A percentile compares a stretch with the other conserved stretches of the same genome.
phyloP scores from a whole-genome alignment of 768 basidiomycete genomes.

The Mycena galericulata region DNA sequence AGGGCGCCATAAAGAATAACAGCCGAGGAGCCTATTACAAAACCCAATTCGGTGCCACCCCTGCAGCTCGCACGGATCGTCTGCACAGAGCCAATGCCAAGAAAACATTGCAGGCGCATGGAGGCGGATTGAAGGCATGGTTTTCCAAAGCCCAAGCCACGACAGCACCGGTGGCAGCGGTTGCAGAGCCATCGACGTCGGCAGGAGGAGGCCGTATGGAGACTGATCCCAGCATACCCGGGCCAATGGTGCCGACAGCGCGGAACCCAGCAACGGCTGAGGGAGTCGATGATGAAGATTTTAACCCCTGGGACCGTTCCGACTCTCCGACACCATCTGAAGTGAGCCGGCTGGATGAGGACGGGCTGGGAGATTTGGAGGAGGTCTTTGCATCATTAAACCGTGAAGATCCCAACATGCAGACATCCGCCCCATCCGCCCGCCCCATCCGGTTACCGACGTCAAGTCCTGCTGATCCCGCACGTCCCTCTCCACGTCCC shows the following conservation, averaged over 20 bases:
- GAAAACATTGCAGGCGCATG: background rate
- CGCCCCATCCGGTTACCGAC: too few species aligned
- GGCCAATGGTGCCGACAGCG: too few species aligned
- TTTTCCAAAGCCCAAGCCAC: background rate
- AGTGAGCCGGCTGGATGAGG: background rate
- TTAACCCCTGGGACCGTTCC: background rate
- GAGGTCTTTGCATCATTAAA: background rate
- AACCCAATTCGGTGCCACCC: background rate
- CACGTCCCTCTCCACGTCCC: background rate
- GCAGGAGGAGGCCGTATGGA: too few species aligned
- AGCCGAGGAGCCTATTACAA: background rate
- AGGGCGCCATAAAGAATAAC: background rate
- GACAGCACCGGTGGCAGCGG: too few species aligned
- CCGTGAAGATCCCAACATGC: too few species aligned
- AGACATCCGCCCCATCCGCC: too few species aligned
- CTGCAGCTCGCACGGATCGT: background rate
- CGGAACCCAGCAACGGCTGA: too few species aligned
- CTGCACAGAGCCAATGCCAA: background rate
- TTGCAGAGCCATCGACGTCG: too few species aligned
- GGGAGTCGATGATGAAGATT: too few species aligned
- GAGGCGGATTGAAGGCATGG: background rate
- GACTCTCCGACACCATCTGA: background rate
- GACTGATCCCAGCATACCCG: too few species aligned
- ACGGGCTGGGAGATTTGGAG: background rate
- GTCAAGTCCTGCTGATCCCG: background rate